Percentiles rank a stretch among this genome's conserved stretches.
phyloP scores from a whole-genome alignment of 805 yeast species.

The Ogataea nitratoaversa region DNA sequence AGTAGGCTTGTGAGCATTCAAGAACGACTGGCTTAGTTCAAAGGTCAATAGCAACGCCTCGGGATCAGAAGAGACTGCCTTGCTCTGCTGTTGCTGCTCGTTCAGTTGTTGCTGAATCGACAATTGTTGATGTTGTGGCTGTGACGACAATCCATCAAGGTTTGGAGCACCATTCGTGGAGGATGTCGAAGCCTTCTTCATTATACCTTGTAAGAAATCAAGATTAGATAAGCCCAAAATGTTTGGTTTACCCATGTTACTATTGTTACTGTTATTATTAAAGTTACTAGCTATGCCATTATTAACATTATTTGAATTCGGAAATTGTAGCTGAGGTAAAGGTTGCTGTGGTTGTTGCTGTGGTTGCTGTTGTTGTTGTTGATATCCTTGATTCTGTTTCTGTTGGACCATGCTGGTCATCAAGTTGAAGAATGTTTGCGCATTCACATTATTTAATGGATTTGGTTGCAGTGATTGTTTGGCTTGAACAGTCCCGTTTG shows the following conservation, averaged over 20 bases:
- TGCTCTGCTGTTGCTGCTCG: slow-evolving; percentile 6
- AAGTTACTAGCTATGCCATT: neutral
- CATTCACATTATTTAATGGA: slow-evolving; percentile 10
- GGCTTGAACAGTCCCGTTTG: slow-evolving; percentile 8
- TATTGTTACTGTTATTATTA: slow-evolving; percentile 2
- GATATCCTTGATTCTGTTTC: slow-evolving; percentile 5
- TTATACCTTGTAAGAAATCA: slow-evolving; percentile 13
- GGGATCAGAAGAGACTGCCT: slow-evolving; percentile 10
- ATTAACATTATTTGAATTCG: neutral
- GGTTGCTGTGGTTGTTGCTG: slow-evolving; percentile 6
- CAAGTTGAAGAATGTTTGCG: slow-evolving; percentile 22
- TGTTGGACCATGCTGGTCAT: slow-evolving; percentile 19
- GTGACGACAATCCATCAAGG: slow-evolving; percentile 19
- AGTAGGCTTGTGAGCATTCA: slow-evolving; percentile 35
- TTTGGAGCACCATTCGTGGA: neutral
- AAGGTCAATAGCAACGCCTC: slow-evolving; percentile 20
- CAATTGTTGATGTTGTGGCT: slow-evolving; percentile 10
- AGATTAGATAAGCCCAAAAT: slow-evolving; percentile 10
- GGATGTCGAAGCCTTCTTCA: slow-evolving; percentile 9
- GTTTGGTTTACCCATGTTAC: slow-evolving; percentile 1
- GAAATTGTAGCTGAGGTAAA: neutral
- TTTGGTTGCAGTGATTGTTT: slow-evolving; percentile 1
- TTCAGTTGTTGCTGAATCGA: neutral
- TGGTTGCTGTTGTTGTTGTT: slow-evolving; percentile 1
- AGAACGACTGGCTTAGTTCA: slow-evolving; percentile 32